Base-by-base conservation (phyloP, 495 filamentous ascomycete genomes). In the Apodospora peruviana region DNA sequence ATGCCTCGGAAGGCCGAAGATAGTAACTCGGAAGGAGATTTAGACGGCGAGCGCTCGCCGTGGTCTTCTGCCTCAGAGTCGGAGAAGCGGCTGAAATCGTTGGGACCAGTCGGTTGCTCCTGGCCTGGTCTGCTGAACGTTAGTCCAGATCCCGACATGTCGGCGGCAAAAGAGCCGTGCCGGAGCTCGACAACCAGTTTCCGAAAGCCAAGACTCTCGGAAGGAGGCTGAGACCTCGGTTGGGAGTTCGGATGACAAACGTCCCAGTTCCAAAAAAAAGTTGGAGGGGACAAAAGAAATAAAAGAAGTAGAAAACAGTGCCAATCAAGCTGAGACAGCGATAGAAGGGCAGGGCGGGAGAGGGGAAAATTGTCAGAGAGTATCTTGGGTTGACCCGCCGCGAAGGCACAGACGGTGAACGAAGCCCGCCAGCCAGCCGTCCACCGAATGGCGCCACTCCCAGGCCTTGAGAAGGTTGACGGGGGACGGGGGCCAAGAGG, bases 1-100 rank as follows among this genome's bases (percentile, higher is more conserved):
- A 78, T 65, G 39, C 71, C 70, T 34, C 70, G 68, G 51, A 76
- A 74, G 48, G 75, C 75, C 45, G 73, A 73, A 16, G 66, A 66
- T 11, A 77, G 46, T 47, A 79, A 52, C 4, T 73, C 72, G 55
- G 64, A 66, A 36, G 64, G 60, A 11, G 66, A 68, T 53, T 57
- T 68, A 4, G 59, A 51, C 10, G 61, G 57, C 4, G 58, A 53
- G 43, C 57, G 62, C 36, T 59, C 59, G 11, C 58, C 47, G 40
- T 52, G 60, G 12, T 72, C 71, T 35, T 75, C 72, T 34, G 55
- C 16, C 27, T 74, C 66, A 11, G 65, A 64, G 35, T 71, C 66
- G 45, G 63, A 60, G 50, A 59, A 58, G 21, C 59, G 64, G 45
- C 50, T 58, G 42, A 52, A 43, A 45, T 69, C 57, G 44, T 50